Base-by-base conservation (phyloP, 768 basidiomycete species). In the Cyclocybe aegerita region DNA sequence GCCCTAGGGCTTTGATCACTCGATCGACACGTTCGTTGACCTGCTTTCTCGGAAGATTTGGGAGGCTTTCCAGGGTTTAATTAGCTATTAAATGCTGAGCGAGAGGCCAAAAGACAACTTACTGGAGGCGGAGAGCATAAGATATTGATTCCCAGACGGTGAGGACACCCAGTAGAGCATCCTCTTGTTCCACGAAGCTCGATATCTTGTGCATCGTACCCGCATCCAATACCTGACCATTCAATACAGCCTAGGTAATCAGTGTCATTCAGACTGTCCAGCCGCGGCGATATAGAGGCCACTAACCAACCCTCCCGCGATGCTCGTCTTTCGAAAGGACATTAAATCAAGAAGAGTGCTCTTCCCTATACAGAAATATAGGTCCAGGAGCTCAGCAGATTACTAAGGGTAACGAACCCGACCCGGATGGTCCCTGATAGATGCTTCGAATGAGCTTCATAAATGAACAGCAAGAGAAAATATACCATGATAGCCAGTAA, bases 171-270 rank as follows among this genome's bases (percentile, higher is more conserved):
- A 83, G 64, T 1, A 85, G 66, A 0, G 80, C 76, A 53, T 85
- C 83, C 52, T 80, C 77, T 54, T 85, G 82, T 61, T 83, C 82
- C 14, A 83, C 81, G 50, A 80, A 83, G 4, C 70, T 71, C 5
- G 63, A 82, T 43, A 70, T 73, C 43, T 57, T 64, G 50, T 71
- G 67, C 66, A 77, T 75, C 12, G 46, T 40, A n/a, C 47, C 50
- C 1, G 62, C 60, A 12, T 51, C 49, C 1, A 76, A 46, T 2
- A 38, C 12, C 41, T 53, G 54, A 12, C 67, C 67, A 52, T 75
- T 74, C 15, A 76, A 59, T 30, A 47, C 54, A 12, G 60, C 64
- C 73, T 75, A 23, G 23, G 23, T 5, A 23, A 23, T 3, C 23
- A 23, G 5, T 5, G 23, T 23, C 23, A 23, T 23, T 17, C 23